Evolutionary conservation across 495 filamentous ascomycete species (phyloP), one percentile per base, ranked within the genome.

Genomic region (Penicillium paradoxum): DNA sequence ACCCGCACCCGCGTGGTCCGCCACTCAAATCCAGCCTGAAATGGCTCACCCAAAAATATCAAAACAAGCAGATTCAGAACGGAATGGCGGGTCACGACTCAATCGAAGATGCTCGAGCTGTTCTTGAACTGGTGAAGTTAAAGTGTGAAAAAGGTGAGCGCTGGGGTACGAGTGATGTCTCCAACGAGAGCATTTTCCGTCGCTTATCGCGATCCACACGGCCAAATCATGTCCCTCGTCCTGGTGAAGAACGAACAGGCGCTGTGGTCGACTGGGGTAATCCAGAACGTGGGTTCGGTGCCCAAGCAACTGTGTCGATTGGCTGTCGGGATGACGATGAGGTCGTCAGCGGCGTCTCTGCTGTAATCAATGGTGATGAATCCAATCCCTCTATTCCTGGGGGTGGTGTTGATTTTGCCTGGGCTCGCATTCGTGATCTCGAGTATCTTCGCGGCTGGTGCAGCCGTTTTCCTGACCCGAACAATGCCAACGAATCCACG

Each of bases 181-280:
- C 79, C 36, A 82, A 80, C 18, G 93, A 98, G 64, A 87, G 86
- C 48, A 85, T 98, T 33, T 97, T 97, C 77, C 89, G 84, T 57
- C 82, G 95, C 2, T 74, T 98, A 5, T 77, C 72, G 0, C 79
- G 91, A 3, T 70, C 78, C 7, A 76, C 71, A 19, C 80, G 82
- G 33, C 74, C 78, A 4, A 79, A 76, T 0, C 79, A 79, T 19
- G 57, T 57, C 6, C 52, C 67, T n/a, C 56, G 62, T 1, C 74
- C 76, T 3, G 63, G 69, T 7, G 69, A 76, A 5, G 68, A 81
- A 41, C 86, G 86, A 48, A 86, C 74, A 2, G 88, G 88, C 53
- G 92, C 91, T 0, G 84, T 92, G 15, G 77, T 97, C 11, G 93
- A 98, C 68, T 95, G 90, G 83, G 91, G 91, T 27, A 84, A 86